Evolutionary conservation across 352 stramenopile genomes (phyloP), one percentile per base, ranked within the genome.

Genomic region (Globisporangium takayamanum): DNA sequence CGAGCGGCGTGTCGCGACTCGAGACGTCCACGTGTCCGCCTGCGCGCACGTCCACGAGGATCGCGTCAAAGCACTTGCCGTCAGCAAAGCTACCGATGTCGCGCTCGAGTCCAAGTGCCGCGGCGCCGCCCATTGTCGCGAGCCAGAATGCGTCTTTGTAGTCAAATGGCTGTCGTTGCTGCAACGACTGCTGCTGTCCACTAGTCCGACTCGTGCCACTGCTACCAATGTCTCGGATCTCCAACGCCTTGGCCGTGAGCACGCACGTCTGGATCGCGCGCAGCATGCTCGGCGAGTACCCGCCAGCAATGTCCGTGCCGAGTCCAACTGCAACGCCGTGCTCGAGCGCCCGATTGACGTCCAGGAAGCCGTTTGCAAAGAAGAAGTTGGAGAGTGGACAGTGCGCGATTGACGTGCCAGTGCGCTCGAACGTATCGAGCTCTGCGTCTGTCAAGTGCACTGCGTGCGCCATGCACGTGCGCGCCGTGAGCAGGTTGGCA

Each of bases 321-420:
- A 98, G 66, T 3, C 88, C 92, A 2, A 89, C 65, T 6, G 64
- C 58, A 5, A 87, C 64, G 1, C 46, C 30, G 26, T 78, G 77
- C 1, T 62, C 20, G 52, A 74, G 49, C 26, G 91, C 81, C 36
- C 88, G 87, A 30, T 55, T 63, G 49, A 89, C 60, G 45, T 87
- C 65, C 25, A 95, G 53, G 25, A 91, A 74, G 7, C 84, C 73
- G 55, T 88, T 78, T 4, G 79, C 78, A 50, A 98, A 93, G 62
- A 82, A 95, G 56, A 97, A 96, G 57, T 98, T 98, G 28, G 84
- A 96, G 30, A 96, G 69, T 20, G 92, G 88, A 70, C 92, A 98
- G 60, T 95, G 85, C 16, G 89, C 82, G 49, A 97, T 88, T 36
- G 76, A 82, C 26, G 87, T 67, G 26, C 84, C 72, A 0, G 65